A percentile compares a stretch with the other conserved stretches of the same genome.
These are phyloP conservation scores for Rhizopogon rudus DNA, from an alignment of 768 basidiomycete species.

Conservation along the genomic window DNA sequence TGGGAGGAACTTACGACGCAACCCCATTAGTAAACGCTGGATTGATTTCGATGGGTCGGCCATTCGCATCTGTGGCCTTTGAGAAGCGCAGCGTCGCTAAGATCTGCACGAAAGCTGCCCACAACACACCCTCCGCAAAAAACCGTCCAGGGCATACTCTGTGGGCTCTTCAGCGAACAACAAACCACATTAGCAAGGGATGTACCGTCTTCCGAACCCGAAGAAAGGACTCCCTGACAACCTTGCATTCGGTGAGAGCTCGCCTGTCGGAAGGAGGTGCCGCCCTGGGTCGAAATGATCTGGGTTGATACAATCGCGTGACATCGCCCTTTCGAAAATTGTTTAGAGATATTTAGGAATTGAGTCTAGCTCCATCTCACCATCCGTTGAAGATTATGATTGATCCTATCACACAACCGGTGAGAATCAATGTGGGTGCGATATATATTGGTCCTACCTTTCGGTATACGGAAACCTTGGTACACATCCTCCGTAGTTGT, in stretches of 20 bases:
- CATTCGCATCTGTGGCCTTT: not conserved
- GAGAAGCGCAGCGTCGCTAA: not conserved
- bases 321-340: not conserved
- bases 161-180: not conserved
- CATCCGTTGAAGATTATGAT: not conserved
- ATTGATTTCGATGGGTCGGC: not conserved
- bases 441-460: not conserved
- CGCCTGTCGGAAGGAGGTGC: not conserved
- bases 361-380: not conserved
- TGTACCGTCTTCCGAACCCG: conserved; percentile 1
- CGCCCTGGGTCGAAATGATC: not conserved
- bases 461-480: not conserved
- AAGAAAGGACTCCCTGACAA: not conserved
- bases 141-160: too few relatives aligned
- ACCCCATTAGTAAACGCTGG: not conserved
- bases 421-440: not conserved
- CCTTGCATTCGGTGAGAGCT: not conserved
- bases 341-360: not conserved
- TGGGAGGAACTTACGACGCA: not conserved
- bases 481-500: not conserved
- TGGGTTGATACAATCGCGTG: not conserved
- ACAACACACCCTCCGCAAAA: not conserved
- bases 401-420: not conserved
- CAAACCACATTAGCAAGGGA: not conserved
- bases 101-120: not conserved